phyloP scores from a whole-genome alignment of 768 basidiomycete species.

The Leccinum imitatum region DNA sequence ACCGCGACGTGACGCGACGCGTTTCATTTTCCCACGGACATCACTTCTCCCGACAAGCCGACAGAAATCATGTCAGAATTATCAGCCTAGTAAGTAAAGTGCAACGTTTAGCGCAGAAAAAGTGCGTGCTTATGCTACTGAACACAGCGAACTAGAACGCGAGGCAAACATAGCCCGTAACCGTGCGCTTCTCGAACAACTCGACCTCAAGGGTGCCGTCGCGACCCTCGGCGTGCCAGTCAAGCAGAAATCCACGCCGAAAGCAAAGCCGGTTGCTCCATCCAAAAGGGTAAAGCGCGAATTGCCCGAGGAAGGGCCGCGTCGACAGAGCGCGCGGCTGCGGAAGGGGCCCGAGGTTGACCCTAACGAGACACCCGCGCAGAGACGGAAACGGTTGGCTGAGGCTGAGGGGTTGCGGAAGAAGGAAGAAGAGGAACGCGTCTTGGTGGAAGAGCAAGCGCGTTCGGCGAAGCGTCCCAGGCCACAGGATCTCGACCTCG shows the following conservation, averaged over 20 bases:
- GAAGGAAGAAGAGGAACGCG: slow-evolving; percentile 60
- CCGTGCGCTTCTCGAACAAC: slow-evolving; percentile 66
- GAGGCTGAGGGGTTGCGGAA: slow-evolving; percentile 53
- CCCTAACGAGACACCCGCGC: slow-evolving; percentile 62
- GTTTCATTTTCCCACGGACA: slow-evolving; percentile 10
- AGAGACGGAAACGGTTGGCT: slow-evolving; percentile 69
- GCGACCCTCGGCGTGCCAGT: slow-evolving; percentile 45
- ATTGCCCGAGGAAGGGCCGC: slow-evolving; percentile 43
- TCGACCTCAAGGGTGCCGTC: slow-evolving; percentile 62
- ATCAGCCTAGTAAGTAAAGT: slow-evolving; percentile 51
- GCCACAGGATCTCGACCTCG: slow-evolving; percentile 61
- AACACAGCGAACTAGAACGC: slow-evolving; percentile 61
- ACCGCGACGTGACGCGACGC: slow-evolving; percentile 34
- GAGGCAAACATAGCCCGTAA: slow-evolving; percentile 83
- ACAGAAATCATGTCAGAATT: slow-evolving; percentile 38
- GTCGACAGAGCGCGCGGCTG: slow-evolving; percentile 67
- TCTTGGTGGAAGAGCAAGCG: slow-evolving; percentile 61
- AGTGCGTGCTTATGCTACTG: background rate
- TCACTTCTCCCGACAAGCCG: background rate
- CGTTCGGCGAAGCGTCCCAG: slow-evolving; percentile 68
- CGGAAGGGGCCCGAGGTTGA: slow-evolving; percentile 44
- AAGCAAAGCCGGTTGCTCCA: slow-evolving; percentile 63
- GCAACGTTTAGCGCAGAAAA: background rate
- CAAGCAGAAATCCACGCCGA: slow-evolving; percentile 39
- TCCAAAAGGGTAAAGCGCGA: slow-evolving; percentile 55